Base-by-base conservation (phyloP, 2,329 filamentous ascomycete genomes). In the Cytospora paraplurivora region DNA sequence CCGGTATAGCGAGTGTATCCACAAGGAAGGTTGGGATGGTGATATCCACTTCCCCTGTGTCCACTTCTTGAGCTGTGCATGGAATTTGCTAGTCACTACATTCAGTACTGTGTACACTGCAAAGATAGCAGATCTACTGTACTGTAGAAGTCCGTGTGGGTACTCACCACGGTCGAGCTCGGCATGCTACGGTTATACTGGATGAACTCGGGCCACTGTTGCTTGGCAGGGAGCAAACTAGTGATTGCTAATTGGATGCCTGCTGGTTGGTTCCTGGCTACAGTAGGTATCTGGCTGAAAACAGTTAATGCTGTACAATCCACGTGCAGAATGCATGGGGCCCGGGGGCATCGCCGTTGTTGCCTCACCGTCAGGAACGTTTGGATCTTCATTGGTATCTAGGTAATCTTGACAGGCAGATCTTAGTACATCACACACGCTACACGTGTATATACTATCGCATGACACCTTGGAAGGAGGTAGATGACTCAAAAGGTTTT, bases 221-320 rank as follows among this genome's bases (percentile, higher is more conserved):
- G 15, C 51, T 55, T 37, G 58, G 51, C 58, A 60, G 32, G 38
- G 47, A 50, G 35, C 58, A 55, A 49, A 41, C 44, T 34, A 59
- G 44, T 60, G 49, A 49, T 35, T 32, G 33, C 21, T 38, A 33
- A 60, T 54, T 60, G 47, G 27, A 41, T 32, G 51, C 35, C 12
- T 27, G 58, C 32, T 54, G 58, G 47, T 34, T 55, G 33, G 58
- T 47, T 19, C 49, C 49, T 47, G 41, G 38, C 15, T 17, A n/a
- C n/a, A n/a, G n/a, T n/a, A n/a, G n/a, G n/a, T n/a, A n/a, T n/a
- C n/a, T n/a, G n/a, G n/a, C n/a, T n/a, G n/a, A n/a, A n/a, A n/a
- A n/a, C n/a, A n/a, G n/a, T n/a, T n/a, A n/a, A n/a, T n/a, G 38
- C 15, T 17, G 1, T 44, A 7, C 38, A 7, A 44, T 13, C 38